These are phyloP conservation scores for Xylariales sp. DNA, from an alignment of 2,329 filamentous ascomycete genomes.

Conservation along the genomic window DNA sequence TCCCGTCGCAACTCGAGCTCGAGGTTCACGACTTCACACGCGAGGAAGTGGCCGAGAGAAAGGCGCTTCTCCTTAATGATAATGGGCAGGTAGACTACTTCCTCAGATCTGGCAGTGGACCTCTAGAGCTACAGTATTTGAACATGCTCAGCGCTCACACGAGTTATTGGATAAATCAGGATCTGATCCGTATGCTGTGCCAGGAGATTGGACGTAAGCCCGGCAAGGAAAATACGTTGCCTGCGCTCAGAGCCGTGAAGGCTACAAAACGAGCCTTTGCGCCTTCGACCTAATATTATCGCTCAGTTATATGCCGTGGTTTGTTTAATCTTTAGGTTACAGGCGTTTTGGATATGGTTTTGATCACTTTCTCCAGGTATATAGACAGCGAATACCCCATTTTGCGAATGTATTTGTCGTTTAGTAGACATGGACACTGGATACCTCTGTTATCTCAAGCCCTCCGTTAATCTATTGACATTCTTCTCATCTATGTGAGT, in stretches of 20 bases:
- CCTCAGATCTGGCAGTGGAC: slow-evolving; percentile 83
- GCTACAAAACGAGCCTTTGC: slow-evolving; percentile 54
- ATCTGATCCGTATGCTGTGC: slow-evolving; percentile 92
- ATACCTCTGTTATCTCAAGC: too few relatives aligned
- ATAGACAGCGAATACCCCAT: slow-evolving; percentile 43
- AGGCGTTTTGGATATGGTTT: background rate
- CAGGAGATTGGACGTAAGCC: slow-evolving; percentile 83
- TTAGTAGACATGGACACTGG: background rate
- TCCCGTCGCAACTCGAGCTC: slow-evolving; percentile 81
- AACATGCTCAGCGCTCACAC: slow-evolving; percentile 97
- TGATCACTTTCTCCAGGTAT: slow-evolving; percentile 28
- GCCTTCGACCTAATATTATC: slow-evolving; percentile 32
- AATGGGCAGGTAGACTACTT: slow-evolving; percentile 97
- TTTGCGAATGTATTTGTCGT: slow-evolving; percentile 10
- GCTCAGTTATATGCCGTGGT: background rate
- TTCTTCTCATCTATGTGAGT: background rate
- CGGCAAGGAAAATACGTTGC: slow-evolving; percentile 71
- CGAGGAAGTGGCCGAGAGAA: slow-evolving; percentile 91
- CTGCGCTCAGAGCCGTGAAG: slow-evolving; percentile 70
- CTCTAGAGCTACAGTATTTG: slow-evolving; percentile 93
- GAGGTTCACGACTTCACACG: slow-evolving; percentile 95
- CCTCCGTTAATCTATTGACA: background rate
- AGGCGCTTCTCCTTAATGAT: slow-evolving; percentile 89
- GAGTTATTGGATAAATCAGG: slow-evolving; percentile 88
- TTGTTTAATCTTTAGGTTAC: slow-evolving; percentile 2